These are phyloP conservation scores for Rhynchospora pubera DNA, from an alignment of 176 grass and related monocot genomes.

Conservation along the genomic window DNA sequence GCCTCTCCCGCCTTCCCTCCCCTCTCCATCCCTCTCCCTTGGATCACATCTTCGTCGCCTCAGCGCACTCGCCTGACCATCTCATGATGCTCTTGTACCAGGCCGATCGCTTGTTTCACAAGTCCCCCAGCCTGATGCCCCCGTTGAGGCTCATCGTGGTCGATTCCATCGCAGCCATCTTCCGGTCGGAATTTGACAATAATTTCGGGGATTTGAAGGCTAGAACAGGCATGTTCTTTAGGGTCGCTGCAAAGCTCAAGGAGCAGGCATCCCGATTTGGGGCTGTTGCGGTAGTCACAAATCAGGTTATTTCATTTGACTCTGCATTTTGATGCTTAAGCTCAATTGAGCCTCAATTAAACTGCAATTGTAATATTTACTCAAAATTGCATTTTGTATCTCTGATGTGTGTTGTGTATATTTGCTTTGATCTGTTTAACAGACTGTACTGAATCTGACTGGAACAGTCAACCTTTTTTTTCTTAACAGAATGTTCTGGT, in stretches of 20 bases:
- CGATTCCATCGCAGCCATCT: slow-evolving; percentile 79
- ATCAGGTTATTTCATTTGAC: slow-evolving; percentile 28
- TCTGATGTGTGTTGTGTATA: background rate
- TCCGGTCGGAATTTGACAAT: slow-evolving; percentile 64
- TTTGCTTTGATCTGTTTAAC: background rate
- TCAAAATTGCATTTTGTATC: background rate
- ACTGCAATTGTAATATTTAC: background rate
- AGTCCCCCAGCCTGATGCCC: slow-evolving; percentile 34
- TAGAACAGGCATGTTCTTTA: slow-evolving; percentile 68
- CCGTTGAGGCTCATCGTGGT: slow-evolving; percentile 47
- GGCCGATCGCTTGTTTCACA: slow-evolving; percentile 36
- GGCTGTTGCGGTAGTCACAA: slow-evolving; percentile 66
- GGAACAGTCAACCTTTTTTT: background rate
- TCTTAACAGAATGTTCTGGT: background rate
- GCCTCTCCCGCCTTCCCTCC: slow-evolving; percentile 17
- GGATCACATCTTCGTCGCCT: slow-evolving; percentile 56
- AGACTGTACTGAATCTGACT: background rate
- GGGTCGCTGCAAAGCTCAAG: slow-evolving; percentile 74
- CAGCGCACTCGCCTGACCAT: slow-evolving; percentile 41
- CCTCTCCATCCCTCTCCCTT: slow-evolving; percentile 29
- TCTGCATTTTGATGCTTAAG: background rate
- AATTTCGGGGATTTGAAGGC: slow-evolving; percentile 60
- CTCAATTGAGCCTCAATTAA: background rate
- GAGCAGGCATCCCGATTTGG: slow-evolving; percentile 58
- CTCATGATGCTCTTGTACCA: slow-evolving; percentile 43